Evolutionary conservation across 306 rosid genomes (phyloP).

Genomic region (Potentilla sterilis): DNA sequence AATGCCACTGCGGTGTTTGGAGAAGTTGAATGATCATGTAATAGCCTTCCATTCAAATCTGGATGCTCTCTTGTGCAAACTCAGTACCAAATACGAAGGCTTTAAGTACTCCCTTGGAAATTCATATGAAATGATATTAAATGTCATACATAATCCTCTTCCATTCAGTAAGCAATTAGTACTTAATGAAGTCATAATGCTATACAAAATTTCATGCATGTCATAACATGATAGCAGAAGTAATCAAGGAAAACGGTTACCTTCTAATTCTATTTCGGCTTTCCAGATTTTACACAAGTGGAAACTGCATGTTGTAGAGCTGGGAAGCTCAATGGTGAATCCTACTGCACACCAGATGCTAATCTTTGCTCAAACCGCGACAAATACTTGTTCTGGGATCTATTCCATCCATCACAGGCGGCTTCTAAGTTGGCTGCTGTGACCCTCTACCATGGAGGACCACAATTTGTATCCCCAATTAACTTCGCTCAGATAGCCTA

Average conservation of each 20-base stretch:
- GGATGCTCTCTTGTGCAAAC: slow-evolving; percentile 2
- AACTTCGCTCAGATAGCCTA: slow-evolving; percentile 22
- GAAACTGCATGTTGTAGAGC: slow-evolving; percentile 30
- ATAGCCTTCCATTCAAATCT: slow-evolving; percentile 20
- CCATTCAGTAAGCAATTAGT: slow-evolving; percentile 17
- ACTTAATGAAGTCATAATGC: neutral
- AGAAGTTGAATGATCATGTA: slow-evolving; percentile 21
- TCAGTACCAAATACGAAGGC: slow-evolving; percentile 19
- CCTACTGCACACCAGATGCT: slow-evolving; percentile 7
- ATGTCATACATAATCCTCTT: slow-evolving; percentile 21
- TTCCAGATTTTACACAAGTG: slow-evolving; percentile 24
- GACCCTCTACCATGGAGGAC: slow-evolving; percentile 13
- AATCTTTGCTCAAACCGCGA: slow-evolving; percentile 6
- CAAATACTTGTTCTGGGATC: slow-evolving; percentile 31
- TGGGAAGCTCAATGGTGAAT: slow-evolving; percentile 28
- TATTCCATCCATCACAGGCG: slow-evolving; percentile 28
- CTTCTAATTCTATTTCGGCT: neutral
- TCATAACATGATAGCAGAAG: neutral
- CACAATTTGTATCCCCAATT: slow-evolving; percentile 27
- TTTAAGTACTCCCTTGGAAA: slow-evolving; percentile 35
- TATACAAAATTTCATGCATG: neutral
- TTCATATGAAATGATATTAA: slow-evolving; percentile 24
- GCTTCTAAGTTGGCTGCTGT: slow-evolving; percentile 27
- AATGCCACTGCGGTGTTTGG: slow-evolving; percentile 28
- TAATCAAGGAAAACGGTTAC: neutral